Percentiles rank a stretch among this genome's conserved stretches.
Evolutionary conservation across 2,329 filamentous ascomycete genomes (phyloP).

Genomic region (Dactylonectria macrodidyma): DNA sequence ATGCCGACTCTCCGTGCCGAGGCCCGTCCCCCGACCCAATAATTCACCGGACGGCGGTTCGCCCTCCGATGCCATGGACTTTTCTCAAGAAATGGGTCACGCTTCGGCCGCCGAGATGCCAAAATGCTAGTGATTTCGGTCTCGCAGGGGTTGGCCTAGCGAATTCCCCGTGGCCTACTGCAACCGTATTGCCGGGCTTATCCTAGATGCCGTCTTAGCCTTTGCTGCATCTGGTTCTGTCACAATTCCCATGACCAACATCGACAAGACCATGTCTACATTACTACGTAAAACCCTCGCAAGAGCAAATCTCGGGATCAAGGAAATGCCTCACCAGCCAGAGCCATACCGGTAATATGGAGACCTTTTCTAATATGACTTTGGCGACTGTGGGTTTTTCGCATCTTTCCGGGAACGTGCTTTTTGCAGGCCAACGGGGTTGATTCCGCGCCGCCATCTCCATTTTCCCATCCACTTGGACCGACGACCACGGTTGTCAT

Average conservation of each 20-base stretch:
- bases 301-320: slow-evolving; percentile 33
- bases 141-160: not conserved
- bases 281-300: slow-evolving; percentile 21
- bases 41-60: slow-evolving; percentile 38
- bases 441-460: slow-evolving; percentile 22
- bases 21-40: slow-evolving; percentile 26
- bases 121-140: not conserved
- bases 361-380: slow-evolving; percentile 1
- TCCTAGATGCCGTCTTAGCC: slow-evolving; percentile 4
- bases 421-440: slow-evolving; percentile 18
- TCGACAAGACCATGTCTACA: slow-evolving; percentile 8
- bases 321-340: slow-evolving; percentile 42
- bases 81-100: not conserved
- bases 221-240: not conserved
- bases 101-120: not conserved
- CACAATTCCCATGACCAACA: slow-evolving; percentile 23
- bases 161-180: slow-evolving; percentile 9
- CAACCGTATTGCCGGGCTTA: slow-evolving; percentile 4
- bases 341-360: slow-evolving; percentile 18
- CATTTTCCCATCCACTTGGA: slow-evolving; percentile 1
- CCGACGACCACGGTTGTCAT: not conserved
- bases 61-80: slow-evolving; percentile 35
- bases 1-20: slow-evolving; percentile 40
- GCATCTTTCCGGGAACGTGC: slow-evolving; percentile 14
- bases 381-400: slow-evolving; percentile 9